These are phyloP conservation scores for Pyrenophora graminea DNA, from an alignment of 2,329 filamentous ascomycete species.

Conservation along the genomic window DNA sequence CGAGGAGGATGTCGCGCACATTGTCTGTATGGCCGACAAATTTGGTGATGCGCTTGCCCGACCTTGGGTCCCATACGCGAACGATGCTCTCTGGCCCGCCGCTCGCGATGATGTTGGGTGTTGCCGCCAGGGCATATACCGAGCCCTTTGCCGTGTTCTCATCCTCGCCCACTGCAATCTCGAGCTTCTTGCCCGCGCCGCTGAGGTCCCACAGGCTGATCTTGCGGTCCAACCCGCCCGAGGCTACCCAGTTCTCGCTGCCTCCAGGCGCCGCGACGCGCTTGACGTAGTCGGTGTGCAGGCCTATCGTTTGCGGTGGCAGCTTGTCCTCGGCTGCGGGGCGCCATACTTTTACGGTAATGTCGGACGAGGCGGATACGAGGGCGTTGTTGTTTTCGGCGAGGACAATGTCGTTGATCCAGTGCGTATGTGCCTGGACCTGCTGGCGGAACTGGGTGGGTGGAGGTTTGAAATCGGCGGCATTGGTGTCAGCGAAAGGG, in stretches of 20 bases:
- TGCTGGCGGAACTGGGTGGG: constrained; percentile 63
- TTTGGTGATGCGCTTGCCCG: constrained; percentile 89
- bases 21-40: constrained; percentile 97
- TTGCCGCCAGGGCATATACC: constrained; percentile 85
- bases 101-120: constrained; percentile 80
- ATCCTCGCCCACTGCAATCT: constrained; percentile 83
- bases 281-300: constrained; percentile 96
- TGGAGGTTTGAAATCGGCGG: constrained; percentile 43
- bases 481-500: constrained; percentile 45
- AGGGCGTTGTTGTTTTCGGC: constrained; percentile 77
- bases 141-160: constrained; percentile 88
- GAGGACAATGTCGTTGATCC: constrained; percentile 91
- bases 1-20: constrained; percentile 87
- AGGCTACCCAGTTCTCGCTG: constrained; percentile 83
- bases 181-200: constrained; percentile 80
- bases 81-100: constrained; percentile 94
- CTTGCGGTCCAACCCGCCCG: constrained; percentile 88
- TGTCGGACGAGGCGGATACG: constrained; percentile 90
- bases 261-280: constrained; percentile 78
- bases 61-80: constrained; percentile 85
- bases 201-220: constrained; percentile 93
- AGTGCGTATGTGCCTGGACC: constrained; percentile 86
- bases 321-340: constrained; percentile 67
- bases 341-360: constrained; percentile 90
- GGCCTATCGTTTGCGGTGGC: constrained; percentile 79